Conservation (phyloP, 495 filamentous ascomycete species). For the Penicillium salamii region DNA sequence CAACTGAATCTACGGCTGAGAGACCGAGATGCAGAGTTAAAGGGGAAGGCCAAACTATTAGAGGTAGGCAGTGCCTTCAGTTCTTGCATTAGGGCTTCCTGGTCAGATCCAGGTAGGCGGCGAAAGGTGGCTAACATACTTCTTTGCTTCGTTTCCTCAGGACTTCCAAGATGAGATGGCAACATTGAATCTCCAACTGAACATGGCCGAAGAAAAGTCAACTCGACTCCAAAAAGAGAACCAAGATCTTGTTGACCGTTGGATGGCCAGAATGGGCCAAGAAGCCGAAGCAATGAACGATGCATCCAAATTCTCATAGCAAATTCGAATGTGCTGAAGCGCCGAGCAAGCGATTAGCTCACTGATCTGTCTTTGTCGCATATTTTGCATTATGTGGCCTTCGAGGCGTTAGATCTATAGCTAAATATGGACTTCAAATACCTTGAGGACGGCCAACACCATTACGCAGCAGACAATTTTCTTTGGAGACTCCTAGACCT, state of each 20-base stretch:
- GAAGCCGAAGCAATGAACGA: slow-evolving; percentile 90
- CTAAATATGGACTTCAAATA: no score
- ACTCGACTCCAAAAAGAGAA: slow-evolving; percentile 77
- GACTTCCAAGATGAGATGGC: slow-evolving; percentile 90
- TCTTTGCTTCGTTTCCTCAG: slow-evolving; percentile 31
- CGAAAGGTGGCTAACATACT: slow-evolving; percentile 4
- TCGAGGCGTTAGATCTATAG: not conserved
- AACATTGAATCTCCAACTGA: slow-evolving; percentile 79
- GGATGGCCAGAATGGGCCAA: slow-evolving; percentile 81
- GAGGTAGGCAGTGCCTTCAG: slow-evolving; percentile 51
- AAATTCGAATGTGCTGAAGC: not conserved
- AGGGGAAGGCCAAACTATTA: slow-evolving; percentile 75
- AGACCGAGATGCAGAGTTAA: slow-evolving; percentile 83
- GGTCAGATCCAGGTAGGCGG: not conserved
- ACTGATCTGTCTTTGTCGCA: not conserved
- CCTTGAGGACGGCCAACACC: no score
- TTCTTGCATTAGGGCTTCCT: not conserved
- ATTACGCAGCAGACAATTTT: no score
- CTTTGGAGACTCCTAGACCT: no score
- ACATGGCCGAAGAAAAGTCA: slow-evolving; percentile 72
- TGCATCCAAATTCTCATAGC: slow-evolving; percentile 44
- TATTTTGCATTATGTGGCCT: not conserved
- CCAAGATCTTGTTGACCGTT: slow-evolving; percentile 80
- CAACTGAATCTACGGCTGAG: slow-evolving; percentile 59
- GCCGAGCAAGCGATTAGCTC: not conserved